phyloP scores from a whole-genome alignment of 441 rosid genomes.

The Raphanus hybrid region DNA sequence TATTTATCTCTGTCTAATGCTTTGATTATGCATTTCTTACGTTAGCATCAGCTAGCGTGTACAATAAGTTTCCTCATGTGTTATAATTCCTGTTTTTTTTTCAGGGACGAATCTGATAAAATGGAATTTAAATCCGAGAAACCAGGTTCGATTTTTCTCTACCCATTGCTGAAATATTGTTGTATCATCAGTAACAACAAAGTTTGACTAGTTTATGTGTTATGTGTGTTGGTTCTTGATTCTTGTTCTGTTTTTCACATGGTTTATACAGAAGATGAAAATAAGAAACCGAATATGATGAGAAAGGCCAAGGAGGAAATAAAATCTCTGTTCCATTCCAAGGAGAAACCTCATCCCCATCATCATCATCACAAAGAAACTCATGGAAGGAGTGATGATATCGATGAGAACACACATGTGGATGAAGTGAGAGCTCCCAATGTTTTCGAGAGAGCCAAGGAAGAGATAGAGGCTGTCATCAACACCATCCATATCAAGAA shows the following conservation, averaged over 20 bases:
- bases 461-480: constrained; percentile 40
- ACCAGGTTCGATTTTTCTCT: constrained; percentile 22
- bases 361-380: constrained; percentile 25
- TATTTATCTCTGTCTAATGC: background rate
- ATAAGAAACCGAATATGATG: background rate
- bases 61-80: constrained; percentile 15
- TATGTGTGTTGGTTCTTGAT: background rate
- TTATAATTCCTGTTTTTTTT: background rate
- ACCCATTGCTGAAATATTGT: background rate
- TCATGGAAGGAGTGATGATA: constrained; percentile 36
- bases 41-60: background rate
- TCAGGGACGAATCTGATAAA: constrained; percentile 27
- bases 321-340: constrained; percentile 35
- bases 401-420: constrained; percentile 23
- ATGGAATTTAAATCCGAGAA: constrained; percentile 37
- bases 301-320: constrained; percentile 6
- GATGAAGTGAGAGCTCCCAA: constrained; percentile 39
- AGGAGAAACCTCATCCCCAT: constrained; percentile 33
- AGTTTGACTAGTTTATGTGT: background rate
- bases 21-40: background rate
- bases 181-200: background rate
- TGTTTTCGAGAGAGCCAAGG: constrained; percentile 40
- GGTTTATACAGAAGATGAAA: background rate
- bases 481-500: constrained; percentile 34
- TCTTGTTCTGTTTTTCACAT: constrained; percentile 6